Percentiles rank a stretch among this genome's conserved stretches.
phyloP scores from a whole-genome alignment of 441 rosid species.

The Populus hybrid region DNA sequence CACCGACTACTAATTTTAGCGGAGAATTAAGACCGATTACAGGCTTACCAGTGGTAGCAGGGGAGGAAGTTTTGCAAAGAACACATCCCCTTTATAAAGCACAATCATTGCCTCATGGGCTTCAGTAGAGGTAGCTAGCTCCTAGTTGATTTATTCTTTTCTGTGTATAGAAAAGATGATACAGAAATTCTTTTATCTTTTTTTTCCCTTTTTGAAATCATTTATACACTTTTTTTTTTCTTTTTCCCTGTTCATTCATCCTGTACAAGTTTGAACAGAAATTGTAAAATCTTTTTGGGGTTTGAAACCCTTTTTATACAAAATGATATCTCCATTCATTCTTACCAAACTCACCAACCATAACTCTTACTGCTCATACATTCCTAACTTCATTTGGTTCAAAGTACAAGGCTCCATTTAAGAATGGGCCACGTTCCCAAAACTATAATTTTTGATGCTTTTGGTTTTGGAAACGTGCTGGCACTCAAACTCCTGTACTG shows the following conservation, averaged over 20 bases:
- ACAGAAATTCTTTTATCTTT: constrained; percentile 40
- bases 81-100: constrained; percentile 26
- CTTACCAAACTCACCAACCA: neutral
- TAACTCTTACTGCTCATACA: neutral
- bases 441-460: neutral
- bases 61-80: constrained; percentile 16
- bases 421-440: neutral
- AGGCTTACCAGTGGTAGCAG: constrained; percentile 14
- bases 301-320: constrained; percentile 26
- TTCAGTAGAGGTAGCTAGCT: constrained; percentile 21
- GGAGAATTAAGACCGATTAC: constrained; percentile 19
- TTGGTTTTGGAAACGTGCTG: neutral
- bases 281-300: constrained; percentile 26
- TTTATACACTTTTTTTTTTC: constrained; percentile 12
- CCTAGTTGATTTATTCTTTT: constrained; percentile 44
- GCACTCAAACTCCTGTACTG: neutral
- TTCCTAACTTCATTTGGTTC: neutral
- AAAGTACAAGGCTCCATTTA: neutral
- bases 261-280: constrained; percentile 17
- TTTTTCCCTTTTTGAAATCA: constrained; percentile 9
- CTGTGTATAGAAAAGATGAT: constrained; percentile 54
- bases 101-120: constrained; percentile 27
- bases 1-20: constrained; percentile 8
- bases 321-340: neutral
- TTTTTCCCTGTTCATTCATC: constrained; percentile 4